phyloP scores from a whole-genome alignment of 2,329 filamentous ascomycete genomes.

The Sporothrix phasma region DNA sequence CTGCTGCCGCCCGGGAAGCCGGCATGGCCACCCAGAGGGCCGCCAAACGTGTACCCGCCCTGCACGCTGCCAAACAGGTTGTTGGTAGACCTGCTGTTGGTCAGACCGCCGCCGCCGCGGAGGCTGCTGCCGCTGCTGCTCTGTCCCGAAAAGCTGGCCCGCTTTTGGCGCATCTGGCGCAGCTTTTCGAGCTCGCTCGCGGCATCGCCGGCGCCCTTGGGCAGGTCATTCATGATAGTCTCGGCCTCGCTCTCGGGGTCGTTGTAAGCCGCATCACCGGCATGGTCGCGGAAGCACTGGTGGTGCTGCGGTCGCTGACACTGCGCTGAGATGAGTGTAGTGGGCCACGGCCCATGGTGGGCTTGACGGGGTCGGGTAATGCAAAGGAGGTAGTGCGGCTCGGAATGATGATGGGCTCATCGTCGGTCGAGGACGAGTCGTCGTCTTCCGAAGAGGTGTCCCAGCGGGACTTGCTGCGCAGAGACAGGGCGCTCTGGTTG shows the following conservation, averaged over 20 bases:
- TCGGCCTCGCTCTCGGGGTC: constrained; percentile 50
- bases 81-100: background rate
- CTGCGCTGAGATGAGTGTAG: constrained; percentile 37
- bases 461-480: constrained; percentile 26
- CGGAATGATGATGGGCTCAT: constrained; percentile 55
- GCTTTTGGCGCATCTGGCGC: constrained; percentile 39
- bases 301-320: constrained; percentile 40
- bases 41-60: constrained; percentile 13
- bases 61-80: constrained; percentile 14
- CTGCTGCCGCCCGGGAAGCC: constrained; percentile 9
- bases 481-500: constrained; percentile 20
- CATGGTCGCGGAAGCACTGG: constrained; percentile 27
- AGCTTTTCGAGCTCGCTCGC: constrained; percentile 51
- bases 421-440: constrained; percentile 49
- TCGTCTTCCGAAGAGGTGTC: constrained; percentile 36
- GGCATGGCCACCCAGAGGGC: constrained; percentile 18
- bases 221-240: constrained; percentile 42
- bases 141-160: constrained; percentile 17
- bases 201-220: constrained; percentile 40
- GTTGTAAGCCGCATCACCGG: constrained; percentile 24
- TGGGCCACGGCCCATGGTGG: constrained; percentile 35
- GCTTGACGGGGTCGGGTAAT: constrained; percentile 43
- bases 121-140: constrained; percentile 1
- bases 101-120: background rate
- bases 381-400: constrained; percentile 51